phyloP scores from a whole-genome alignment of 2,329 filamentous ascomycete genomes.

The Nothophaeocryptopus gaeumannii region DNA sequence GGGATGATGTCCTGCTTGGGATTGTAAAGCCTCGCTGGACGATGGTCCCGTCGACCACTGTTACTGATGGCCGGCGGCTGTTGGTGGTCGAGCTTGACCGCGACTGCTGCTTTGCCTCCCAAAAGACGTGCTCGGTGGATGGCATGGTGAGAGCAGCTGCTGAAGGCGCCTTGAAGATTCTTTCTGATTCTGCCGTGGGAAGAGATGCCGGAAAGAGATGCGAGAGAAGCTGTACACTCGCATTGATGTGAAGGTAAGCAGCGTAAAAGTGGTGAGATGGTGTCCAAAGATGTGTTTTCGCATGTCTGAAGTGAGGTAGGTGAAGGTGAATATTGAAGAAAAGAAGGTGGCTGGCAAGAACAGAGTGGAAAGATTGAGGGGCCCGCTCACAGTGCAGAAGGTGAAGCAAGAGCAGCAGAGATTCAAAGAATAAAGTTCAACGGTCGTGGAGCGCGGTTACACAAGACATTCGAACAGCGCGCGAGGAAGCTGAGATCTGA shows the following conservation, averaged over 20 bases:
- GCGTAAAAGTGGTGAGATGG: neutral
- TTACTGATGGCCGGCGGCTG: constrained; percentile 18
- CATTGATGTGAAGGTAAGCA: constrained; percentile 6
- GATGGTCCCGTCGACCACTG: constrained; percentile 21
- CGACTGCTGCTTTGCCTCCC: constrained; percentile 15
- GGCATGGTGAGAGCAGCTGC: neutral
- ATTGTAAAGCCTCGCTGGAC: constrained; percentile 24
- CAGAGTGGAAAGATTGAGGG: too few relatives aligned
- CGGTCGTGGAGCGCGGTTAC: too few relatives aligned
- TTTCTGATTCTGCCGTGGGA: neutral
- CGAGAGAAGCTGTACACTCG: neutral
- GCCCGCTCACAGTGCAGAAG: too few relatives aligned
- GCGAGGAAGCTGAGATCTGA: too few relatives aligned
- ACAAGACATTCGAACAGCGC: too few relatives aligned
- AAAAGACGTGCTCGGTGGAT: constrained; percentile 16
- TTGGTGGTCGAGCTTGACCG: constrained; percentile 4
- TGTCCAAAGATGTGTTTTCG: neutral
- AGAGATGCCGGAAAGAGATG: constrained; percentile 8
- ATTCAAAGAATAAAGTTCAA: too few relatives aligned
- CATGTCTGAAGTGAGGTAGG: neutral
- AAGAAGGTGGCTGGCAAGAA: neutral
- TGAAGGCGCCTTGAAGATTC: neutral
- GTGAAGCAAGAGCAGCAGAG: too few relatives aligned
- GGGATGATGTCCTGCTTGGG: constrained; percentile 19
- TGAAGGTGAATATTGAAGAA: constrained; percentile 1